Evolutionary conservation across 352 stramenopile genomes (phyloP).

Genomic region (Phytophthora tubulina): DNA sequence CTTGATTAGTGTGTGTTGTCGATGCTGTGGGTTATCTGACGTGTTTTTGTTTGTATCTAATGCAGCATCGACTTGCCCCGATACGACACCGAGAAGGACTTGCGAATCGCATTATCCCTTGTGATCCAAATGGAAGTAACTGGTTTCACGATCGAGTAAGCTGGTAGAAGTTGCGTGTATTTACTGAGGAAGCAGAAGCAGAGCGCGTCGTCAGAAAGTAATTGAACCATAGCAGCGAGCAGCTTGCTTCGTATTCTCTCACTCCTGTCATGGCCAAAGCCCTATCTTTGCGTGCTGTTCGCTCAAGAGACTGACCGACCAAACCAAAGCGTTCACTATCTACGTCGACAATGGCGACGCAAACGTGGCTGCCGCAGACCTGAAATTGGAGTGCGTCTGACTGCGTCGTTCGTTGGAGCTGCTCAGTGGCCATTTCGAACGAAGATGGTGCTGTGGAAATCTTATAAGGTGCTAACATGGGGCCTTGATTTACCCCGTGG

Average conservation of each 20-base stretch:
- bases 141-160: slow-evolving; percentile 87
- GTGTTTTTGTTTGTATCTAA: slow-evolving; percentile 10
- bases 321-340: background rate
- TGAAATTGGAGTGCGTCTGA: slow-evolving; percentile 64
- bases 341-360: slow-evolving; percentile 19
- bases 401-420: slow-evolving; percentile 73
- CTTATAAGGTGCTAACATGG: slow-evolving; percentile 71
- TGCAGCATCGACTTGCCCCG: slow-evolving; percentile 79
- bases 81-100: slow-evolving; percentile 81
- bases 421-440: slow-evolving; percentile 30
- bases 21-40: background rate
- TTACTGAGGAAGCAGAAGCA: slow-evolving; percentile 36
- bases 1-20: background rate
- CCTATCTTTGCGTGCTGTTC: slow-evolving; percentile 1
- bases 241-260: slow-evolving; percentile 29
- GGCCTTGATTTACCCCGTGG: slow-evolving; percentile 2
- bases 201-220: slow-evolving; percentile 32
- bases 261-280: no score
- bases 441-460: slow-evolving; percentile 43
- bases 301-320: slow-evolving; percentile 1
- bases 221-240: slow-evolving; percentile 37
- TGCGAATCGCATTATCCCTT: slow-evolving; percentile 81
- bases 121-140: slow-evolving; percentile 91
- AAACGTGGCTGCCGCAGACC: slow-evolving; percentile 60
- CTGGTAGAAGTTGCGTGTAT: slow-evolving; percentile 40